A percentile compares a stretch with the other conserved stretches of the same genome.
Conservation (phyloP, 768 basidiomycete genomes). For the Leucosporidium yakuticum region DNA sequence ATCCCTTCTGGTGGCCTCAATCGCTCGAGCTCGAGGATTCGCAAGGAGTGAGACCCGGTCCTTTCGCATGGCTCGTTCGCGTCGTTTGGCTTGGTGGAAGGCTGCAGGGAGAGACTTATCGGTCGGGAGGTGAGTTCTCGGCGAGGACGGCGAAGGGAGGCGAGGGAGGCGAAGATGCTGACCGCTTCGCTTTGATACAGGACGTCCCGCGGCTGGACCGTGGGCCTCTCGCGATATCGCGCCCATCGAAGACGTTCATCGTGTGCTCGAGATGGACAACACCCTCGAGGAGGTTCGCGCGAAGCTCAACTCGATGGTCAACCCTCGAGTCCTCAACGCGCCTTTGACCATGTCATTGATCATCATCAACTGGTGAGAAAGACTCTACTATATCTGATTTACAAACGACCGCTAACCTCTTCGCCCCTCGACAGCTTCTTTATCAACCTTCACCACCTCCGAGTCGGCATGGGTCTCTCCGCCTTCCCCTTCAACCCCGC, state of each 20-base stretch:
- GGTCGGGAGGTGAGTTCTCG: conserved; percentile 21
- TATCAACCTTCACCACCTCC: conserved; percentile 27
- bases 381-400: too few relatives aligned
- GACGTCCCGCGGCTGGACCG: not conserved
- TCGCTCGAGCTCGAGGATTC: conserved; percentile 17
- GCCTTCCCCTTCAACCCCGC: conserved; percentile 22
- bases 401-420: not conserved
- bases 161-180: not conserved
- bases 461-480: conserved; percentile 18
- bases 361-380: conserved; percentile 28
- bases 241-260: not conserved
- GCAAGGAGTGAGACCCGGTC: not conserved
- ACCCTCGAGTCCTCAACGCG: not conserved
- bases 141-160: not conserved
- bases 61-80: conserved; percentile 31
- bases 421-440: conserved; percentile 14
- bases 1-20: conserved; percentile 29
- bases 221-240: not conserved
- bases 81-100: conserved; percentile 27
- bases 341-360: conserved; percentile 16
- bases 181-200: not conserved
- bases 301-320: conserved; percentile 10
- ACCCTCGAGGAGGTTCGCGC: conserved; percentile 15
- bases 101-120: conserved; percentile 27
- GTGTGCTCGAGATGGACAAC: conserved; percentile 25